These are phyloP conservation scores for Ogataea minuta DNA, from an alignment of 805 yeast species.

Conservation along the genomic window DNA sequence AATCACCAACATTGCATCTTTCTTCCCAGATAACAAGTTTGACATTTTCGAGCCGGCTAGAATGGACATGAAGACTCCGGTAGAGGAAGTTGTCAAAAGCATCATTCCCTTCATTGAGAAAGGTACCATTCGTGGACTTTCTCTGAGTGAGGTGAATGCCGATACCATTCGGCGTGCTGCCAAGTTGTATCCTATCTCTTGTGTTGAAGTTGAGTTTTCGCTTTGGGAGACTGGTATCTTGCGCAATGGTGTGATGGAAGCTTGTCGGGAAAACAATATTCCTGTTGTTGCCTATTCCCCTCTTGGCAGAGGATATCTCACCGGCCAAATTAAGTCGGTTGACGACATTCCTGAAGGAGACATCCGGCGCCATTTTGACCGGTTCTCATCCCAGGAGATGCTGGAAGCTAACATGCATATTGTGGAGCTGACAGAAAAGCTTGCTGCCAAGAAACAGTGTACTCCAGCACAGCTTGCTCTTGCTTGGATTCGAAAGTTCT, in stretches of 20 bases:
- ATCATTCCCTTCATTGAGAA: conserved; percentile 57
- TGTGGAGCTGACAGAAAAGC: conserved; percentile 47
- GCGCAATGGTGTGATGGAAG: conserved; percentile 59
- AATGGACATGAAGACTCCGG: conserved; percentile 55
- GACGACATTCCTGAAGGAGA: conserved; percentile 57
- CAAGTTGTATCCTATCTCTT: conserved; percentile 54
- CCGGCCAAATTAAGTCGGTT: conserved; percentile 53
- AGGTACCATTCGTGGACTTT: conserved; percentile 68
- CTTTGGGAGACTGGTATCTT: conserved; percentile 62
- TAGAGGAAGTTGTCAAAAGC: conserved; percentile 56
- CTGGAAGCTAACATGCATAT: conserved; percentile 50
- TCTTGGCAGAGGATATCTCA: conserved; percentile 71
- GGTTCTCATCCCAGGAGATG: conserved; percentile 55
- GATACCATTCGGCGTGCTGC: conserved; percentile 59
- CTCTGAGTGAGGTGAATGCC: conserved; percentile 71
- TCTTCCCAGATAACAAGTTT: conserved; percentile 38
- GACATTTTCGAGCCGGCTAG: conserved; percentile 75
- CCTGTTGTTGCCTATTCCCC: conserved; percentile 84
- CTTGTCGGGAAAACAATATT: conserved; percentile 54
- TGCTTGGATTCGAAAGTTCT: conserved; percentile 56
- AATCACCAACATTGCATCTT: conserved; percentile 43
- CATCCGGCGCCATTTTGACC: conserved; percentile 47
- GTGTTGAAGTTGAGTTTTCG: conserved; percentile 79
- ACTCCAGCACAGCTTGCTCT: conserved; percentile 69
- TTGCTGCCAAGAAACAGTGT: conserved; percentile 45